Base-by-base conservation (phyloP, 2,329 filamentous ascomycete genomes). In the Aschersonia sp. region DNA sequence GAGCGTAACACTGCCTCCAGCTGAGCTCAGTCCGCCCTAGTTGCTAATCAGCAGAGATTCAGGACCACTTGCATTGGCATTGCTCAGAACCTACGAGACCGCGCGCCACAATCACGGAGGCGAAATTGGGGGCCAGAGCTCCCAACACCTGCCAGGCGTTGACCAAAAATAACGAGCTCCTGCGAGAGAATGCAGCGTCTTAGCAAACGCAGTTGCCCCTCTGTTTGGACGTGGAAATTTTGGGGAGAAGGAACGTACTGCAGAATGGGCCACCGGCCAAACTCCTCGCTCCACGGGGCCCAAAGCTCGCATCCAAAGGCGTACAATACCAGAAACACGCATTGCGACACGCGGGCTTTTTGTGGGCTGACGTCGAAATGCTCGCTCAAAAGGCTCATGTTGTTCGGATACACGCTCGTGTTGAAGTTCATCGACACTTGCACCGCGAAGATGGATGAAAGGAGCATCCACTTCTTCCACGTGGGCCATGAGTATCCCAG, bases 251-350 rank as follows among this genome's bases (percentile, higher is more conserved):
- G 10, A 45, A 45, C 45, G 5, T 73, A 64, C 68, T 89, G 85
- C 30, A 90, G 69, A 48, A 90, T 74, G 2, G 81, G 81, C 68
- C 79, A 83, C 44, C 86, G 77, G 29, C 86, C 86, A 46, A 89
- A 70, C 57, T 92, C 86, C 60, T 92, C 86, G 43, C 78, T 84
- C 84, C 85, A 92, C 0, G 86, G 86, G 0, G 86, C 86, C 86
- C 86, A 92, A 0, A 89, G 72, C 62, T 92, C 86, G 61, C 86
- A 92, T 35, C 86, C 86, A 59, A 92, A 89, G 41, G 85, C 85
- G 60, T 92, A 92, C 1, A 80, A 62, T 45, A 92, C 73, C 35
- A 92, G 66, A 65, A 89, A 92, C 51, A 87, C 76, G 83, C 83
- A 59, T 85, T 85, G 48, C 77, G 74, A 48, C 83, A 76, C 6